Base-by-base conservation (phyloP, 805 yeast species). In the Sugiyamaella mastotermitis region DNA sequence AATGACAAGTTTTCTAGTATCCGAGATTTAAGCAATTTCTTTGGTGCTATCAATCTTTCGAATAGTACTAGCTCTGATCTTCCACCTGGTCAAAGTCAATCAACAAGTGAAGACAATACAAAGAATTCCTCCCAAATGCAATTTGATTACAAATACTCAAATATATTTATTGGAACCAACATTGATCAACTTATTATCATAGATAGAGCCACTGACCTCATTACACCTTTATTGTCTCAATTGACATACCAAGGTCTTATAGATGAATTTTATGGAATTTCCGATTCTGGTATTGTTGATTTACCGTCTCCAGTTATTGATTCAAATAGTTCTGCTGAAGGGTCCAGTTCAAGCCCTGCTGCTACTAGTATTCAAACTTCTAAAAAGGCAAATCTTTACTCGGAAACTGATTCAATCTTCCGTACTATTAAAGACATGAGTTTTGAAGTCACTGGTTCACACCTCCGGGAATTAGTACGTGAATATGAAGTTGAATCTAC, bases 201-300 rank as follows among this genome's bases (percentile, higher is more conserved):
- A 15, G 97, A 90, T 53, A 65, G 98, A 33, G 74, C 79, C 37
- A 57, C 80, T 20, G 98, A 90, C 60, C 69, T 74, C 30, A 57
- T 83, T 3, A 76, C 94, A 1, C 80, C 86, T 1, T 51, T 85
- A 8, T 61, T 86, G 38, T 75, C 78, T 18, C 97, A 88, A 51
- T 61, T 88, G 49, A 83, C 86, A 2, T 90, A 88, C 56, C 66
- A 74, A 13, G 98, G 97, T 0, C 64, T 92, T 11, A 64, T 87
- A 15, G 88, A 83, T 55, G 96, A 88, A 49, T 56, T 76, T 9
- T 68, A 76, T 47, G 76, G 72, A 3, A 61, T 80, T 4, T 39
- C 56, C 1, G 53, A 51, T 24, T 48, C 58, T 3, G 57, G 62
- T 18, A 61, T 62, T 26, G 51, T 57, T 1, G 60, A 41, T n/a